phyloP scores from a whole-genome alignment of 1,139 yeast genomes.

The Magnusiomyces fungicola region DNA sequence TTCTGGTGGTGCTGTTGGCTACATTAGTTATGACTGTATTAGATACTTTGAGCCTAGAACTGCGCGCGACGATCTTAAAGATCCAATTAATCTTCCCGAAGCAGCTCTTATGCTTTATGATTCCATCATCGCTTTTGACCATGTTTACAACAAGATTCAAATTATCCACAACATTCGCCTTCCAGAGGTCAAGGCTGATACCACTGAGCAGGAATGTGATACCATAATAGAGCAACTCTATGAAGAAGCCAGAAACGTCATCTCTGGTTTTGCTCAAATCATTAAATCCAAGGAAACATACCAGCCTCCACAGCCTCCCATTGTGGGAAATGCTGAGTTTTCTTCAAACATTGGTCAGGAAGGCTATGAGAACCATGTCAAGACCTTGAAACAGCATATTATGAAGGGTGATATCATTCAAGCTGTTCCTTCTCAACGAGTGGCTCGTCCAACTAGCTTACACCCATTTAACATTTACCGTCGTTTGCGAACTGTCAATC shows the following conservation, averaged over 20 bases:
- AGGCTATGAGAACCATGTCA: slow-evolving; percentile 83
- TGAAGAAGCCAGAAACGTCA: slow-evolving; percentile 47
- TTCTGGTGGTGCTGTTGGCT: slow-evolving; percentile 96
- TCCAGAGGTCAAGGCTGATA: slow-evolving; percentile 24
- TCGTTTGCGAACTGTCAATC: slow-evolving; percentile 90
- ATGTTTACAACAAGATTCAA: slow-evolving; percentile 88
- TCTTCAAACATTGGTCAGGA: slow-evolving; percentile 86
- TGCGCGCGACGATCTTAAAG: slow-evolving; percentile 55
- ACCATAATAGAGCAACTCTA: slow-evolving; percentile 40
- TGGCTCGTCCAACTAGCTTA: slow-evolving; percentile 86
- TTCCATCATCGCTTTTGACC: slow-evolving; percentile 83
- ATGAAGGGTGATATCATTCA: slow-evolving; percentile 89
- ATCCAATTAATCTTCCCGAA: slow-evolving; percentile 79
- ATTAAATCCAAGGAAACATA: slow-evolving; percentile 43
- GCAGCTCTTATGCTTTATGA: slow-evolving; percentile 88
- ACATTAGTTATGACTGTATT: slow-evolving; percentile 91
- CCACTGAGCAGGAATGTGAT: slow-evolving; percentile 26
- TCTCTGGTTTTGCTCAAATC: slow-evolving; percentile 48
- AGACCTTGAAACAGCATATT: slow-evolving; percentile 68
- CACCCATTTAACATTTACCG: slow-evolving; percentile 96
- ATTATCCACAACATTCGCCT: slow-evolving; percentile 71
- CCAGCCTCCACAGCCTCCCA: slow-evolving; percentile 65
- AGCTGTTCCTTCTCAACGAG: slow-evolving; percentile 96
- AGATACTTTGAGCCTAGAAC: slow-evolving; percentile 94
- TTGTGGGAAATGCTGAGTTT: slow-evolving; percentile 48